A percentile compares a stretch with the other conserved stretches of the same genome.
phyloP scores from a whole-genome alignment of 495 filamentous ascomycete species.

The Penicillium cosmopolitanum region DNA sequence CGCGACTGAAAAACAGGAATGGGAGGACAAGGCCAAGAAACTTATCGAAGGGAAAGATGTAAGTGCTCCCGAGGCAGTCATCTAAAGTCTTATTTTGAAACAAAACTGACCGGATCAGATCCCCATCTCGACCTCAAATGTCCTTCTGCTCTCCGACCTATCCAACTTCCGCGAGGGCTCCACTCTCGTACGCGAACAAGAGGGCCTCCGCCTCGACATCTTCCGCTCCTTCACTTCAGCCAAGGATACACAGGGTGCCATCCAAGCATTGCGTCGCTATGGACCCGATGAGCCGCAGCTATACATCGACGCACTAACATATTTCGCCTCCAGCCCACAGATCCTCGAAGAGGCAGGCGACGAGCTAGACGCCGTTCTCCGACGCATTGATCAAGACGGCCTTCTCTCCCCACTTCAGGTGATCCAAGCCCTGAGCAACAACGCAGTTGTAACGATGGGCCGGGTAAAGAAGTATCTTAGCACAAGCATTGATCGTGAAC shows the following conservation, averaged over 20 bases:
- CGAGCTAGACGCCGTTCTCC: constrained; percentile 76
- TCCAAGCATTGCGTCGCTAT: constrained; percentile 87
- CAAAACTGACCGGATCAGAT: constrained; percentile 49
- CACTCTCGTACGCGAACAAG: constrained; percentile 88
- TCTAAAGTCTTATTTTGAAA: neutral
- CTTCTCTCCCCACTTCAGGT: constrained; percentile 97
- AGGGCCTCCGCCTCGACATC: constrained; percentile 90
- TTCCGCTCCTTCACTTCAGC: constrained; percentile 96
- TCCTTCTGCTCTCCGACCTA: constrained; percentile 88
- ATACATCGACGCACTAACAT: constrained; percentile 89
- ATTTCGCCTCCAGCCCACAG: constrained; percentile 83
- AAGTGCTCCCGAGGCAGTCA: constrained; percentile 19
- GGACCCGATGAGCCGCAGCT: constrained; percentile 90
- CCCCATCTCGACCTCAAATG: constrained; percentile 91
- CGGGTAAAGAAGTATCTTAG: constrained; percentile 93
- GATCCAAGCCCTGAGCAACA: constrained; percentile 85
- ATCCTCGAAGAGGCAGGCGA: constrained; percentile 86
- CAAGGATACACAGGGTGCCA: constrained; percentile 87
- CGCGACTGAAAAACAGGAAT: constrained; percentile 67
- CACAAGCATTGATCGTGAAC: constrained; percentile 84
- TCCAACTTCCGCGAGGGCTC: constrained; percentile 90
- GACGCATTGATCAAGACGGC: constrained; percentile 84
- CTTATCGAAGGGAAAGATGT: constrained; percentile 77
- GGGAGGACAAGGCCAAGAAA: constrained; percentile 87
- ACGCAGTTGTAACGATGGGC: constrained; percentile 92